Percentiles rank a stretch among this genome's conserved stretches.
phyloP scores from a whole-genome alignment of 2,329 filamentous ascomycete species.

The Apiospora phragmitis region DNA sequence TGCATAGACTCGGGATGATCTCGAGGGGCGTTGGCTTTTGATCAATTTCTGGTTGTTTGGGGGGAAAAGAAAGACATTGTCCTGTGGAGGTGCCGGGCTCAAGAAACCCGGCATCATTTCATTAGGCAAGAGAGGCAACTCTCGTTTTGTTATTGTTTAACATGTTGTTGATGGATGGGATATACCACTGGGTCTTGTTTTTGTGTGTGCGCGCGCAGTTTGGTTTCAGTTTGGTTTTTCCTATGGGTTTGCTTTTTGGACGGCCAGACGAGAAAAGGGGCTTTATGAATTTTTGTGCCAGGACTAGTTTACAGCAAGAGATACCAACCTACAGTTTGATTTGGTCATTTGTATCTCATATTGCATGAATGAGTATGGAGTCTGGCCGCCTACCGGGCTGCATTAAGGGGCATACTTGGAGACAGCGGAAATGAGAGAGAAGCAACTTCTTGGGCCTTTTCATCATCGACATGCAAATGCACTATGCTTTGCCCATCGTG shows the following conservation, averaged over 20 bases:
- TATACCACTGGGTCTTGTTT: constrained; percentile 13
- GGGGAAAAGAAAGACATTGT: not conserved
- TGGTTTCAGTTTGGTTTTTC: not conserved
- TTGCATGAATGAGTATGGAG: not conserved
- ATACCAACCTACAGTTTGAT: constrained; percentile 1
- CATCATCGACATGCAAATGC: not conserved
- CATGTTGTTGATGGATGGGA: constrained; percentile 2
- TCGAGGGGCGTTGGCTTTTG: constrained; percentile 1
- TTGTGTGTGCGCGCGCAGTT: not conserved
- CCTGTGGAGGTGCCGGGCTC: not conserved
- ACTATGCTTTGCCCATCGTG: not conserved
- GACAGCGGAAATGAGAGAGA: not conserved
- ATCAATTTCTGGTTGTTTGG: not conserved
- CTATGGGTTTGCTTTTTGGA: not conserved
- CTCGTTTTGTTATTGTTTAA: constrained; percentile 5
- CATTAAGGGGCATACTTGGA: not conserved
- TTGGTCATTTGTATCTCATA: constrained; percentile 3
- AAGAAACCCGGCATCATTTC: not conserved
- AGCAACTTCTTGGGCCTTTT: not conserved
- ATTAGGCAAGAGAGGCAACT: constrained; percentile 12
- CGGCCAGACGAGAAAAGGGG: not conserved
- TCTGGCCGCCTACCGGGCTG: not conserved
- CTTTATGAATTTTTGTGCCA: not conserved
- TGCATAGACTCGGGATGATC: not conserved
- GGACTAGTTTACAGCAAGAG: not conserved